Evolutionary conservation across 768 basidiomycete genomes (phyloP).

Genomic region (Tylopilus intermedius): DNA sequence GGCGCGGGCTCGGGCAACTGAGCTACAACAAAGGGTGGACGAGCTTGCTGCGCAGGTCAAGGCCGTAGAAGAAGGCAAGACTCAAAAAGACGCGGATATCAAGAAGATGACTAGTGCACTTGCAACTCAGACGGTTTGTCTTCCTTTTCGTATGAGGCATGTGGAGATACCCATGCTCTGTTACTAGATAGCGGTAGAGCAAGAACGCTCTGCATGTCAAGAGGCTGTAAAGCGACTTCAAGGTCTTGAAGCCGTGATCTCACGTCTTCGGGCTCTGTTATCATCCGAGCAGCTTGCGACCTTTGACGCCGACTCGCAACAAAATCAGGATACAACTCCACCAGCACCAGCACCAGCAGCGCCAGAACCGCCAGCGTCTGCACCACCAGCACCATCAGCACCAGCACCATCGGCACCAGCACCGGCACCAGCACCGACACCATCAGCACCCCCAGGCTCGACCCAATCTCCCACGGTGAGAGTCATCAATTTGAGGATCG

Average conservation of each 20-base stretch:
- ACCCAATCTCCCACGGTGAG: constrained; percentile 12
- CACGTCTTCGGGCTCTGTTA: constrained; percentile 16
- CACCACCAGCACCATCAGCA: not conserved
- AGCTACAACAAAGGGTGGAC: constrained; percentile 9
- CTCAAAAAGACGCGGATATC: constrained; percentile 12
- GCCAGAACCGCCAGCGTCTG: not conserved
- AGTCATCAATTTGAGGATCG: not conserved
- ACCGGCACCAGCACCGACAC: not conserved
- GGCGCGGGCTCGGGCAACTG: constrained; percentile 9
- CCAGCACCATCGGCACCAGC: too few relatives aligned
- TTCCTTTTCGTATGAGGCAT: not conserved
- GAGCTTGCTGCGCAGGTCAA: constrained; percentile 11
- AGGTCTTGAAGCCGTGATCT: constrained; percentile 17
- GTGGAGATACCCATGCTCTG: not conserved
- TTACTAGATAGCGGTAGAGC: constrained; percentile 12
- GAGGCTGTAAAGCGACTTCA: constrained; percentile 11
- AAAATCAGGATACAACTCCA: not conserved
- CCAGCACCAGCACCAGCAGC: not conserved
- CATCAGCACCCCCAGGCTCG: not conserved
- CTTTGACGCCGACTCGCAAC: constrained; percentile 2
- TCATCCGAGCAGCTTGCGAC: constrained; percentile 18
- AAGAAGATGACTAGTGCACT: constrained; percentile 13
- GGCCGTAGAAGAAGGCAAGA: constrained; percentile 5
- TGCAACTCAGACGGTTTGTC: constrained; percentile 21
- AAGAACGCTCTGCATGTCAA: constrained; percentile 10